Base-by-base conservation (phyloP, 768 basidiomycete genomes). In the Paxillus ammoniavirescens region DNA sequence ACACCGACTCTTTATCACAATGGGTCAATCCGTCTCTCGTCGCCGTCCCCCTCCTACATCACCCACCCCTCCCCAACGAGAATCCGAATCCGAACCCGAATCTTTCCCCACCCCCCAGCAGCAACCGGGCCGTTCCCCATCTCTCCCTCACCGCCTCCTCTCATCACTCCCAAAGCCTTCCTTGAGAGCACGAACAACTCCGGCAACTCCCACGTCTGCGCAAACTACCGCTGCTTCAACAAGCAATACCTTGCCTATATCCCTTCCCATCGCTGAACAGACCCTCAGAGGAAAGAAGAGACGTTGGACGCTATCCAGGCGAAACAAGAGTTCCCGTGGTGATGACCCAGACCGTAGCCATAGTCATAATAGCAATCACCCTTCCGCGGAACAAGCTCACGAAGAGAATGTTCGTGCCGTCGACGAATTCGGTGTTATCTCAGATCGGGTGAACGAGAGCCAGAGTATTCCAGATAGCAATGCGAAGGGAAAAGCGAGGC, bases 91-190 rank as follows among this genome's bases (percentile, higher is more conserved):
- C 31, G 21, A 42, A 26, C 15, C 35, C 31, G 21, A 21, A 21
- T 21, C 21, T 3, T 3, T 21, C 21, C 21, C 21, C 21, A 21
- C 21, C 21, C 36, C 38, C 26, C 45, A 36, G 15, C 33, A 17
- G 5, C 55, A 47, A 37, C 62, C 45, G 54, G 28, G 35, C 55
- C 55, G 50, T 47, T 61, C 58, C 42, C 53, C 61, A 53, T 46
- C 69, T 6, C 61, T 75, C 4, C 70, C 75, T 4, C 73, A 59
- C 43, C 74, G 71, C 48, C 61, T 78, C 42, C 44, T 69, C 64
- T 53, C 73, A 54, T 56, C 61, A 60, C 37, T 70, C 63, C 60
- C 72, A 17, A 63, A 60, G 53, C 60, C 63, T 1, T 57, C 61
- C 26, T 38, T 63, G 52, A 48, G 55, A 59, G 52, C 61, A 21